phyloP scores from a whole-genome alignment of 2,329 filamentous ascomycete species.

The Monosporascus cannonballus region DNA sequence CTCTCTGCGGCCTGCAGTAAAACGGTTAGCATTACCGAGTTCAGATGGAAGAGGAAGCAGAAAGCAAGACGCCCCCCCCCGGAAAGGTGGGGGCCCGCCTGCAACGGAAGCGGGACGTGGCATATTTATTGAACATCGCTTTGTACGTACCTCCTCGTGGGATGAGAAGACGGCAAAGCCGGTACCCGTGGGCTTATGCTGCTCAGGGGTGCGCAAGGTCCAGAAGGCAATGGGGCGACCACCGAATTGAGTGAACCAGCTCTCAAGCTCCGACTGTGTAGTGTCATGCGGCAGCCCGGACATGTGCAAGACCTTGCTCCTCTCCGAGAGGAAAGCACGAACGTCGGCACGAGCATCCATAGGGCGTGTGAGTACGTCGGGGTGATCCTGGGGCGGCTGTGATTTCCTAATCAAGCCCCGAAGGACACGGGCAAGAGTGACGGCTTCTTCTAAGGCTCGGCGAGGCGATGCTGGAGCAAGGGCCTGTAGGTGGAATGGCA shows the following conservation, averaged over 20 bases:
- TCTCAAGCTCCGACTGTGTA: conserved; percentile 96
- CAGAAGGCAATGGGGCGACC: conserved; percentile 97
- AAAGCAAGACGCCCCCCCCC: not conserved
- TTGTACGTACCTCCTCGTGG: conserved; percentile 81
- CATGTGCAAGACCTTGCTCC: conserved; percentile 97
- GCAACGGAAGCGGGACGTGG: not conserved
- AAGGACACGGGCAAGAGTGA: conserved; percentile 88
- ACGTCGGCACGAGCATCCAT: conserved; percentile 98
- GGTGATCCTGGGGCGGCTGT: conserved; percentile 86
- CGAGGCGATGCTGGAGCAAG: conserved; percentile 91
- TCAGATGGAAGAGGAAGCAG: conserved; percentile 1
- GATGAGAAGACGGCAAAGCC: conserved; percentile 98
- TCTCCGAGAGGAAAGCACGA: conserved; percentile 88
- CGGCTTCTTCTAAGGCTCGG: conserved; percentile 94
- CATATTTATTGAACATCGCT: not conserved
- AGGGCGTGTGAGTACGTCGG: conserved; percentile 87
- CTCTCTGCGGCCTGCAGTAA: conserved; percentile 78
- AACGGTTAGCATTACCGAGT: not conserved
- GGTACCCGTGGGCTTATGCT: conserved; percentile 98
- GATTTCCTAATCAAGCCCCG: conserved; percentile 93
- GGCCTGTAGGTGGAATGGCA: conserved; percentile 95
- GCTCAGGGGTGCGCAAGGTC: conserved; percentile 94
- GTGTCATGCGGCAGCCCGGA: conserved; percentile 96
- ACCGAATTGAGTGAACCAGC: conserved; percentile 99
- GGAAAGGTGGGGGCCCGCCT: not conserved